A percentile compares a stretch with the other conserved stretches of the same genome.
phyloP scores from a whole-genome alignment of 1,284 basidiomycete species.

The Mrakiaceae sp. region DNA sequence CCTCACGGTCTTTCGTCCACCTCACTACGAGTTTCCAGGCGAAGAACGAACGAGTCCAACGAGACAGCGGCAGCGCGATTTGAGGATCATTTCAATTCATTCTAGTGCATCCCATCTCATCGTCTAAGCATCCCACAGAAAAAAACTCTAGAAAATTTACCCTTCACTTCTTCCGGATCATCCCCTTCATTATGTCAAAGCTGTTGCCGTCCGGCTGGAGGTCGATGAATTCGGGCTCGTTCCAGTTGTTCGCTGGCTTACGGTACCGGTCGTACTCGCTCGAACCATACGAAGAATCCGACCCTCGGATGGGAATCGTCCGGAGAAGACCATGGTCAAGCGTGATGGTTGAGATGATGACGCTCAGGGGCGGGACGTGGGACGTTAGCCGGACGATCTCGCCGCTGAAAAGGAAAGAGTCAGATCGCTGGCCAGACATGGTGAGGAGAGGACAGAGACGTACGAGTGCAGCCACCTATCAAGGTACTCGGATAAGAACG shows the following conservation, averaged over 20 bases:
- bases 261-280: conserved; percentile 27
- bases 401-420: conserved; percentile 44
- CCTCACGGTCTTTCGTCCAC: too few species aligned
- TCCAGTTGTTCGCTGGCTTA: conserved; percentile 34
- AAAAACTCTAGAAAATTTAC: not conserved
- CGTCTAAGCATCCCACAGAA: too few species aligned
- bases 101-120: too few species aligned
- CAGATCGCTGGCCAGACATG: not conserved
- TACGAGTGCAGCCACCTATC: conserved; percentile 80
- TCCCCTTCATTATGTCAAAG: conserved; percentile 85
- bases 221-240: conserved; percentile 38
- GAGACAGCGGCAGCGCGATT: too few species aligned
- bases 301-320: conserved; percentile 48
- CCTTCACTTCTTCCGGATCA: conserved; percentile 58
- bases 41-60: too few species aligned
- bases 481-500: conserved; percentile 68
- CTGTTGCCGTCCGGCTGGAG: conserved; percentile 92
- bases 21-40: too few species aligned
- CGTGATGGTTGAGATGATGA: conserved; percentile 78
- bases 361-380: conserved; percentile 52
- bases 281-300: conserved; percentile 23
- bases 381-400: conserved; percentile 75
- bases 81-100: too few species aligned
- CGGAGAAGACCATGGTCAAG: conserved; percentile 75
- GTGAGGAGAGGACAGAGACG: conserved; percentile 30